A percentile compares a stretch with the other conserved stretches of the same genome.
Evolutionary conservation across 2,329 filamentous ascomycete genomes (phyloP).

Genomic region (Diaporthe helianthi): DNA sequence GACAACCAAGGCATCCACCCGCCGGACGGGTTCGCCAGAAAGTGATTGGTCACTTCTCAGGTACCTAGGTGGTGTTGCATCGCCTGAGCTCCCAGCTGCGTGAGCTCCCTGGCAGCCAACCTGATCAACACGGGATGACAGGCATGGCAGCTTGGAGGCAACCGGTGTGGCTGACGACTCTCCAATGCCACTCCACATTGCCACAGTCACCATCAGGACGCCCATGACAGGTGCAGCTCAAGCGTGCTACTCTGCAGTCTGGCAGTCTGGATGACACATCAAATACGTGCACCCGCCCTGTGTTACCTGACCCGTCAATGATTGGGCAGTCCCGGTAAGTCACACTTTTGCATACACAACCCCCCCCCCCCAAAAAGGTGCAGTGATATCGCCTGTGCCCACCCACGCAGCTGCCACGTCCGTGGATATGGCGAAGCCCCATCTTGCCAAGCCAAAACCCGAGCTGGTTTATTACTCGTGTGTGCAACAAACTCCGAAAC

Average conservation of each 20-base stretch:
- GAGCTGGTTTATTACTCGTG: neutral
- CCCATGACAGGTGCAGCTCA: neutral
- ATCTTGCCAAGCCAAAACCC: neutral
- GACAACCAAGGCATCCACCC: neutral
- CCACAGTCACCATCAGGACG: neutral
- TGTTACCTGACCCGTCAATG: neutral
- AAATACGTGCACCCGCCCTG: neutral
- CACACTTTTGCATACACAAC: neutral
- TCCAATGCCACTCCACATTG: neutral
- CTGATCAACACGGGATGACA: slow-evolving; percentile 31
- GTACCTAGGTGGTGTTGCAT: slow-evolving; percentile 15
- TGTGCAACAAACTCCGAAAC: neutral
- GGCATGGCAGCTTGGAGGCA: slow-evolving; percentile 1
- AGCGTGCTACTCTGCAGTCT: no score
- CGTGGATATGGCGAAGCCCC: neutral
- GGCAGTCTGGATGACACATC: neutral
- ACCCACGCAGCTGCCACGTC: neutral
- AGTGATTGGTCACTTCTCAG: slow-evolving; percentile 15
- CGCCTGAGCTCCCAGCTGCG: neutral
- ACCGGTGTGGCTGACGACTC: slow-evolving; percentile 16
- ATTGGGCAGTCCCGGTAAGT: neutral
- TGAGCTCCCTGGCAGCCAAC: slow-evolving; percentile 13
- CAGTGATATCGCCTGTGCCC: neutral
- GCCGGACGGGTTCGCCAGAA: neutral
- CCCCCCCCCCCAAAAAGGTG: neutral